Evolutionary conservation across 2,329 filamentous ascomycete species (phyloP).

Genomic region (Claviceps pusilla): DNA sequence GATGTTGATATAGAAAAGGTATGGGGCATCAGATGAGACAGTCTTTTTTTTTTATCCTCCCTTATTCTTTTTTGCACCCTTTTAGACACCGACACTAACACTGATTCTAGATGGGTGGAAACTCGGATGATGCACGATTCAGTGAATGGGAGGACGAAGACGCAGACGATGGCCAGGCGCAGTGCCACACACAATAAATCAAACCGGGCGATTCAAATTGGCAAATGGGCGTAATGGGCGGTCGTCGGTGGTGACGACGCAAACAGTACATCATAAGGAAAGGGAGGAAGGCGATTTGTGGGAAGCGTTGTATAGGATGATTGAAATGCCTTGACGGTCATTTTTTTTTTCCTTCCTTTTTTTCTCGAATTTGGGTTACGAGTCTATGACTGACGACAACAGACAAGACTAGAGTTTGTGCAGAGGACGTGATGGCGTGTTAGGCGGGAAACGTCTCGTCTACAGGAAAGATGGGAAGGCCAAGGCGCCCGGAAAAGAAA

Average conservation of each 20-base stretch:
- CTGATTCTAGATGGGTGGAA: slow-evolving; percentile 49
- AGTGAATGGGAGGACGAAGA: slow-evolving; percentile 59
- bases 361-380: neutral
- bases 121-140: slow-evolving; percentile 51
- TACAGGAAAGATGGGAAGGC: neutral
- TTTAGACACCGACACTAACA: too few relatives aligned
- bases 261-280: neutral
- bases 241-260: neutral
- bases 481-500: neutral
- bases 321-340: neutral
- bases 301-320: neutral
- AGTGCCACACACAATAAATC: slow-evolving; percentile 58
- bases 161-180: slow-evolving; percentile 48
- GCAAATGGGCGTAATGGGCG: neutral
- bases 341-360: neutral
- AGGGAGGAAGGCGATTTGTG: neutral
- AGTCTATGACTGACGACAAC: slow-evolving; percentile 6
- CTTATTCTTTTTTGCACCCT: neutral
- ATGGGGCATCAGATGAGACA: slow-evolving; percentile 18
- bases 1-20: slow-evolving; percentile 70
- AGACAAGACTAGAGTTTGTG: neutral
- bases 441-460: too few relatives aligned
- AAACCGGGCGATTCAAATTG: neutral
- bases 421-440: neutral
- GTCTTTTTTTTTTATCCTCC: neutral